Evolutionary conservation across 2,329 filamentous ascomycete species (phyloP), one percentile per base, ranked within the genome.

Genomic region (Cyphellophora europaea): DNA sequence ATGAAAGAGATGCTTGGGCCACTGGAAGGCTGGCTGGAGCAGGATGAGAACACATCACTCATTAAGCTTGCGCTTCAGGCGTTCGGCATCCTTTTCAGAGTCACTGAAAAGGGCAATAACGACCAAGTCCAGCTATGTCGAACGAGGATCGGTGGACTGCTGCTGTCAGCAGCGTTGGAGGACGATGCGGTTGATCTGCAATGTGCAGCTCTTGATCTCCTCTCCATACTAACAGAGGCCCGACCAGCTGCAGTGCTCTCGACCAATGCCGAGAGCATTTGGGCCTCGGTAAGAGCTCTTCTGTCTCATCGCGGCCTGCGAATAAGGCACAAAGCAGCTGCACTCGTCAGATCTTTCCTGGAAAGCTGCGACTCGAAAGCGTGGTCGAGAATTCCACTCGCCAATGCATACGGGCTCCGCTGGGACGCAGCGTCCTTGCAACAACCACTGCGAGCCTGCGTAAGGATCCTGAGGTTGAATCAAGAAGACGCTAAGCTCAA

Each of bases 41-140:
- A 88, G 49, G 74, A 77, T 5, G 77, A 81, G 6, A 88, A 93
- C 44, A 52, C 72, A 11, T 67, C 79, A 0, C 72, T 94, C 16
- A 68, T 79, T 32, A 75, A 77, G 40, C 73, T 89, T 14, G 83
- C 81, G 1, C 66, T 95, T 35, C 82, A 91, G 53, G 76, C 82
- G 18, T 94, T 88, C 63, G 73, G 77, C 1, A 76, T 91, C 33
- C 93, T 89, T 56, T 82, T 94, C 38, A 82, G 91, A 40, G 73
- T 72, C 0, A 71, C 72, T 19, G 74, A 75, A 23, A 64, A 71
- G 6, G 76, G 74, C 40, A 77, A 77, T 40, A 69, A 73, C 40
- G 81, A 33, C 2, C 37, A 49, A 17, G 6, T 48, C 12, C 17
- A 12, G 8, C 25, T 33, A 11, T 35, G 48, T 18, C 40, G 36